phyloP scores from a whole-genome alignment of 768 basidiomycete species.

The Chalciporus chontae region DNA sequence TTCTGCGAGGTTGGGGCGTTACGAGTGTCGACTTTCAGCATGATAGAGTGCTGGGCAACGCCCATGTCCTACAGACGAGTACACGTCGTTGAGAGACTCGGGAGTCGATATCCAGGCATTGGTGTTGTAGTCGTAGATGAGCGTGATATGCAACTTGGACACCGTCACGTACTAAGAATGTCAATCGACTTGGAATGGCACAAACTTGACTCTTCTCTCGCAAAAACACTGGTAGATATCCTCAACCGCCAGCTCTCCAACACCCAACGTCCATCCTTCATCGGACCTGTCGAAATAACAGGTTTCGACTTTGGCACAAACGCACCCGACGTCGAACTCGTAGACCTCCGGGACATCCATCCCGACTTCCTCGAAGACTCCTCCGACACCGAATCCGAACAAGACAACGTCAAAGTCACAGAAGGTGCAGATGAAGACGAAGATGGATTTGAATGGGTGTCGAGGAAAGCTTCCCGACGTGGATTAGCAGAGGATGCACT shows the following conservation, averaged over 20 bases:
- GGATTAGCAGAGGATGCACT: slow-evolving; percentile 50
- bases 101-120: not conserved
- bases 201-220: slow-evolving; percentile 70
- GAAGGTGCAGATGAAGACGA: slow-evolving; percentile 60
- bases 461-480: slow-evolving; percentile 55
- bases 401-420: slow-evolving; percentile 44
- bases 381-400: slow-evolving; percentile 25
- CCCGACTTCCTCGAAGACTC: slow-evolving; percentile 89
- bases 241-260: slow-evolving; percentile 77
- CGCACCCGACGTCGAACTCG: slow-evolving; percentile 82
- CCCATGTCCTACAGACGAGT: not conserved
- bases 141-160: not conserved
- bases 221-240: slow-evolving; percentile 61
- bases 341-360: slow-evolving; percentile 91
- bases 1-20: not conserved
- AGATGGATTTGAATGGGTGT: slow-evolving; percentile 84
- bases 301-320: slow-evolving; percentile 84
- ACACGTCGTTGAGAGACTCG: not conserved
- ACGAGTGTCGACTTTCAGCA: no score
- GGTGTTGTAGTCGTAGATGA: not conserved
- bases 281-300: slow-evolving; percentile 86
- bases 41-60: no score
- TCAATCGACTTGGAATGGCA: slow-evolving; percentile 95
- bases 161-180: slow-evolving; percentile 45
- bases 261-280: slow-evolving; percentile 83